Evolutionary conservation across 2,329 filamentous ascomycete species (phyloP).

Genomic region (Pleurostoma richardsiae): DNA sequence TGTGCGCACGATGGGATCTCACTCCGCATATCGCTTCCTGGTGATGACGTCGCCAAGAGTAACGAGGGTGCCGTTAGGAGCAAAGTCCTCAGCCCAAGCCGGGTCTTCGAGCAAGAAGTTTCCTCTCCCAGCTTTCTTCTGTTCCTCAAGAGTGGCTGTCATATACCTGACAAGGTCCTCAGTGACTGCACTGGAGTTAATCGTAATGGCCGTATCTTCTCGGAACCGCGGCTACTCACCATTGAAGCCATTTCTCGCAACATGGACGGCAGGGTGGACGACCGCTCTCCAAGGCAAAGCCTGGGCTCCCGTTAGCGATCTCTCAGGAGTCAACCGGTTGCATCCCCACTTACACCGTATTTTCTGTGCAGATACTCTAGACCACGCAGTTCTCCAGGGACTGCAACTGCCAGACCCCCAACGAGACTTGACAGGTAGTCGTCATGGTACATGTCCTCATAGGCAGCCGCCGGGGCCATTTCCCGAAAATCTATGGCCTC

Average conservation of each 20-base stretch:
- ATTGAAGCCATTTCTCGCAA: slow-evolving; percentile 69
- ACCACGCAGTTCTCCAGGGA: slow-evolving; percentile 73
- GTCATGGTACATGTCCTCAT: slow-evolving; percentile 77
- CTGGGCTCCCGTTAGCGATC: slow-evolving; percentile 17
- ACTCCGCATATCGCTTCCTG: slow-evolving; percentile 68
- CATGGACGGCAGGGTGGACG: slow-evolving; percentile 66
- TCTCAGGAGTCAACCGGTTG: background rate
- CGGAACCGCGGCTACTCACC: slow-evolving; percentile 19
- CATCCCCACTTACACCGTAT: slow-evolving; percentile 49
- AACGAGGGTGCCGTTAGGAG: slow-evolving; percentile 68
- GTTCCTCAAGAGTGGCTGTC: slow-evolving; percentile 33
- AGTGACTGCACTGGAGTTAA: slow-evolving; percentile 45
- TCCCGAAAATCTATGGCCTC: slow-evolving; percentile 90
- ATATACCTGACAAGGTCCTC: slow-evolving; percentile 74
- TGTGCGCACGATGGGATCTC: slow-evolving; percentile 11
- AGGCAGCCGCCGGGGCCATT: slow-evolving; percentile 75
- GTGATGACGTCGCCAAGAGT: slow-evolving; percentile 73
- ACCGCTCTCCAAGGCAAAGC: slow-evolving; percentile 64
- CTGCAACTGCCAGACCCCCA: slow-evolving; percentile 67
- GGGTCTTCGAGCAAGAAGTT: slow-evolving; percentile 72
- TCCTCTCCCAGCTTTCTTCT: slow-evolving; percentile 7
- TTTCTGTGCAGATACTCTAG: slow-evolving; percentile 72
- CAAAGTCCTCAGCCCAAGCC: slow-evolving; percentile 83
- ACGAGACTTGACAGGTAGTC: slow-evolving; percentile 62
- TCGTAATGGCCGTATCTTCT: background rate